Evolutionary conservation across 2,329 filamentous ascomycete genomes (phyloP).

Genomic region (Clonostachys solani): DNA sequence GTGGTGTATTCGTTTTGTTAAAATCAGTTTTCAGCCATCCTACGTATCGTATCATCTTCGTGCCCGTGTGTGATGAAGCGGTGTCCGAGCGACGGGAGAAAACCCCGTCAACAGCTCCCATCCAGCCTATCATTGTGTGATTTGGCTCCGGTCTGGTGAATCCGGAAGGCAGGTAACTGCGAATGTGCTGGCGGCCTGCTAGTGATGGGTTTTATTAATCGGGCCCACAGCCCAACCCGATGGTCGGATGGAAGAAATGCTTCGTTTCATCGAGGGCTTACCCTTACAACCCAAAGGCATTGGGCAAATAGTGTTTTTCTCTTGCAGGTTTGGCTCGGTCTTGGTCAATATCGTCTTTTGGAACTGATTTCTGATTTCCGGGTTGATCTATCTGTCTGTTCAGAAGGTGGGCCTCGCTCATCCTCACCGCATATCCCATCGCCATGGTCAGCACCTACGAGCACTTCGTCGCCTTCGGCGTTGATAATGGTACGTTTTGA

Average conservation of each 20-base stretch:
- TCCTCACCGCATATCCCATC: not conserved
- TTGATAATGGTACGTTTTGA: slow-evolving; percentile 34
- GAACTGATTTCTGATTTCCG: not conserved
- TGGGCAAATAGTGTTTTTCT: not conserved
- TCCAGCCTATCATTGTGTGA: too few species aligned
- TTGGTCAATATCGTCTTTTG: not conserved
- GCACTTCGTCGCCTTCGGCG: slow-evolving; percentile 37
- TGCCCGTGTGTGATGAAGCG: not conserved
- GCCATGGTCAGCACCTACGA: slow-evolving; percentile 19
- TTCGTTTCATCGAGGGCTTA: not conserved
- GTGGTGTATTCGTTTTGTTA: slow-evolving; percentile 11
- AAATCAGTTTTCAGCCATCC: not conserved
- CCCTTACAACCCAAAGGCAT: not conserved
- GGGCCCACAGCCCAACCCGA: too few species aligned
- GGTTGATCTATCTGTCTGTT: not conserved
- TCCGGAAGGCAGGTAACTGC: too few species aligned
- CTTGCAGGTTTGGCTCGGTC: not conserved
- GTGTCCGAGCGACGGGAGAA: not conserved
- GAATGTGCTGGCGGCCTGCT: too few species aligned
- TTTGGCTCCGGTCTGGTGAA: too few species aligned
- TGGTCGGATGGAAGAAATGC: too few species aligned
- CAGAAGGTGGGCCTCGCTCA: too few species aligned
- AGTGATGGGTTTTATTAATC: too few species aligned
- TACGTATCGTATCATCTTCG: not conserved
- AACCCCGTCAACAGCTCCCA: not conserved